These are phyloP conservation scores for Cardamine occulta DNA, from an alignment of 345 rosid genomes.

Conservation along the genomic window DNA sequence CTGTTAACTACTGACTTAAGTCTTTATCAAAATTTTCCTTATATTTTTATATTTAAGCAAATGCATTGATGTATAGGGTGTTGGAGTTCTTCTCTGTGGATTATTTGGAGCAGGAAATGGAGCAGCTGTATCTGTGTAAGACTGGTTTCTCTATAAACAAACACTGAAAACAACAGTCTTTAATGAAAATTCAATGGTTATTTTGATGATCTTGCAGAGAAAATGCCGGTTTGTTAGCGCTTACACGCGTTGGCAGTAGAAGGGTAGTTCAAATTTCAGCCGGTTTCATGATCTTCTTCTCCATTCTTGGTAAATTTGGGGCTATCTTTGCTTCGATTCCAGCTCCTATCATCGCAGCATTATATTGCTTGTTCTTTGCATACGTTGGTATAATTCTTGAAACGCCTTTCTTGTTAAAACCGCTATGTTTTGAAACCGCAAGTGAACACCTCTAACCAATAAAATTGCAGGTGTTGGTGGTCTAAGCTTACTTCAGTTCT, in stretches of 20 bases:
- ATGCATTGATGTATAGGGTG: slow-evolving; percentile 55
- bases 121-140: slow-evolving; percentile 89
- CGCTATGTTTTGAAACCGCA: neutral
- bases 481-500: slow-evolving; percentile 82
- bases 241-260: slow-evolving; percentile 88
- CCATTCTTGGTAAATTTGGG: slow-evolving; percentile 89
- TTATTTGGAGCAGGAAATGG: slow-evolving; percentile 96
- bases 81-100: slow-evolving; percentile 88
- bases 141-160: neutral
- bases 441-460: neutral
- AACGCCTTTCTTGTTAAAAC: neutral
- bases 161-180: neutral
- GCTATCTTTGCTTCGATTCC: slow-evolving; percentile 93
- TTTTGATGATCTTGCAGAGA: slow-evolving; percentile 54
- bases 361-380: slow-evolving; percentile 77
- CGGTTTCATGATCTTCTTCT: slow-evolving; percentile 94
- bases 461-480: slow-evolving; percentile 66
- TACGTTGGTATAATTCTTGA: slow-evolving; percentile 68
- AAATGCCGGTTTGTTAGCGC: slow-evolving; percentile 87
- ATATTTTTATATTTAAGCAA: neutral
- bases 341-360: slow-evolving; percentile 71
- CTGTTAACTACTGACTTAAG: neutral
- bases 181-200: neutral
- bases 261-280: slow-evolving; percentile 96
- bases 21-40: neutral